Percentiles rank a stretch among this genome's conserved stretches.
Evolutionary conservation across 164 flowering plant genomes (phyloP).

Genomic region (Houttuynia cordata): DNA sequence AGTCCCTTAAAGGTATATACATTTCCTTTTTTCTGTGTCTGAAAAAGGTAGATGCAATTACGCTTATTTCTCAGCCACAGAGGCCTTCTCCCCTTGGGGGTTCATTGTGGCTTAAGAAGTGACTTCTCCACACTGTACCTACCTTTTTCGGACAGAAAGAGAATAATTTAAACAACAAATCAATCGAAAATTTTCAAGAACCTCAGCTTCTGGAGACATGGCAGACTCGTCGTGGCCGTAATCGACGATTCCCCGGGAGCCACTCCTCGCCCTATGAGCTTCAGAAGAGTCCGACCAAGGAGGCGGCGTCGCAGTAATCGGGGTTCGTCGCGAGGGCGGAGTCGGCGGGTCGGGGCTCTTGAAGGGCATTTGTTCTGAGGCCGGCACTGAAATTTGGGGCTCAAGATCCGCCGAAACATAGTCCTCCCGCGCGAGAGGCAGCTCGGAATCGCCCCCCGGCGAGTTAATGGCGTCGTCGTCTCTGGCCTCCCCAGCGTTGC

Average conservation of each 20-base stretch:
- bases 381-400: slow-evolving; percentile 8
- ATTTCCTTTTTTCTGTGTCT: no score
- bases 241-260: slow-evolving; percentile 49
- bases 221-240: slow-evolving; percentile 79
- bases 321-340: slow-evolving; percentile 1
- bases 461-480: slow-evolving; percentile 1
- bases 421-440: slow-evolving; percentile 3
- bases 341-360: slow-evolving; percentile 10
- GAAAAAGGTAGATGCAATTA: no score
- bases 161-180: neutral
- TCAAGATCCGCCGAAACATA: slow-evolving; percentile 13
- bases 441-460: slow-evolving; percentile 1
- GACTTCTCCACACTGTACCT: no score
- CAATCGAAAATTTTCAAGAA: slow-evolving; percentile 9
- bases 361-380: slow-evolving; percentile 4
- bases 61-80: no score
- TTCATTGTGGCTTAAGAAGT: no score
- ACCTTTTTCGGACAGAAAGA: no score
- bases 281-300: slow-evolving; percentile 5
- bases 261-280: slow-evolving; percentile 14
- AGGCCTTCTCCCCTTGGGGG: no score
- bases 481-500: neutral
- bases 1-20: no score
- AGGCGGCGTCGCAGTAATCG: slow-evolving; percentile 4
- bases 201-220: slow-evolving; percentile 95